phyloP scores from a whole-genome alignment of 1,139 yeast species.

The Candida sanyaensis region DNA sequence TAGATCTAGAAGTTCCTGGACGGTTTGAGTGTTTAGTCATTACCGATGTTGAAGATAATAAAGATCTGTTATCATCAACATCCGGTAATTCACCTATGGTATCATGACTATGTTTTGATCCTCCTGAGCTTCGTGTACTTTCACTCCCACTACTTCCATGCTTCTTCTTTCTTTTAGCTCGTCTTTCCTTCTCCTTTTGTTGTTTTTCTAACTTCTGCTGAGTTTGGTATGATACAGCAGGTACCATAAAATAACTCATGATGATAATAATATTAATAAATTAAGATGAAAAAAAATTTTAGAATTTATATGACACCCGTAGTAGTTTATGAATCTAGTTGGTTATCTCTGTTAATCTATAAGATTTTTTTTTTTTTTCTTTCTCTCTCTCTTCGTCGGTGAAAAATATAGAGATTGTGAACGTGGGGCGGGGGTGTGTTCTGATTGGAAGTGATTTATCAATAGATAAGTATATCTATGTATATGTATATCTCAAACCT shows the following conservation, averaged over 20 bases:
- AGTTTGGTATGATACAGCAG: conserved; percentile 33
- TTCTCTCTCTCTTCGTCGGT: too few species aligned
- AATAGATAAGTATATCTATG: too few species aligned
- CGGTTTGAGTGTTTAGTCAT: neutral
- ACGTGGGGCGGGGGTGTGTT: too few species aligned
- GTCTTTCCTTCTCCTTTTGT: conserved; percentile 18
- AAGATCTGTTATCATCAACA: conserved; percentile 7
- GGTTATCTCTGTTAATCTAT: too few species aligned
- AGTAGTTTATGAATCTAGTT: too few species aligned
- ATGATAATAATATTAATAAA: neutral
- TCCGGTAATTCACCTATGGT: neutral
- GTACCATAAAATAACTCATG: conserved; percentile 35
- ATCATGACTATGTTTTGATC: conserved; percentile 5
- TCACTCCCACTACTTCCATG: conserved; percentile 6
- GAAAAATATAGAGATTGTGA: too few species aligned
- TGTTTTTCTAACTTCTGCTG: conserved; percentile 30
- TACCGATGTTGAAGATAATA: neutral
- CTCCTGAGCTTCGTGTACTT: conserved; percentile 3
- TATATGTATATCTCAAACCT: too few species aligned
- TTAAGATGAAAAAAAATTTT: neutral
- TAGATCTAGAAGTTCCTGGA: neutral
- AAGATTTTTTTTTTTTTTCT: too few species aligned
- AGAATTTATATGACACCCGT: too few species aligned
- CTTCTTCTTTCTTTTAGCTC: conserved; percentile 12
- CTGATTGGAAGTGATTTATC: too few species aligned